Evolutionary conservation across 306 rosid genomes (phyloP).

Genomic region (Adenanthera pavonina): DNA sequence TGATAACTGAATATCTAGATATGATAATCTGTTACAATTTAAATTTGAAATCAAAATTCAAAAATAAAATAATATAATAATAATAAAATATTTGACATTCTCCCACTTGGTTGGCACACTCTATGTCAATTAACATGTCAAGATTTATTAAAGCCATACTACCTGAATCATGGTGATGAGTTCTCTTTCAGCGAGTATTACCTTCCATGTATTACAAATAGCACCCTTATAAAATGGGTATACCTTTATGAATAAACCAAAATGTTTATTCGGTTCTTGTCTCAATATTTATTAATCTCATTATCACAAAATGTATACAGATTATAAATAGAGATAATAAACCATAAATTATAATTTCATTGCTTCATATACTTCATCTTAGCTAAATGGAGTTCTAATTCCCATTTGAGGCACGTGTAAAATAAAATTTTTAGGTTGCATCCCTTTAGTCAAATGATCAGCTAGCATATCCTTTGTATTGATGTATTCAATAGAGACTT

Average conservation of each 20-base stretch:
- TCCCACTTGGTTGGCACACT: no score
- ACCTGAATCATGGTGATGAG: not conserved
- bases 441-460: not conserved
- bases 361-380: not conserved
- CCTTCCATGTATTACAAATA: not conserved
- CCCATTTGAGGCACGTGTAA: not conserved
- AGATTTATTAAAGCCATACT: no score
- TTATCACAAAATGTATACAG: not conserved
- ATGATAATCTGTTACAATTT: no score
- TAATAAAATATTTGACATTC: no score
- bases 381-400: not conserved
- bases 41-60: no score
- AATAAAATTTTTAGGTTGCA: not conserved
- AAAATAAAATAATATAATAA: no score
- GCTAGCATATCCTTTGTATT: not conserved
- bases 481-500: not conserved
- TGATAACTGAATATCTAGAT: no score
- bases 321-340: not conserved
- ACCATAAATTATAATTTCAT: not conserved
- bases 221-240: not conserved
- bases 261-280: no score
- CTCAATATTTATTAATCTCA: not conserved
- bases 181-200: not conserved
- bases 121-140: no score
- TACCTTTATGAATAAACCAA: no score